Base-by-base conservation (phyloP, 1,284 basidiomycete species). In the Cutaneotrichosporon cyanovorans region DNA sequence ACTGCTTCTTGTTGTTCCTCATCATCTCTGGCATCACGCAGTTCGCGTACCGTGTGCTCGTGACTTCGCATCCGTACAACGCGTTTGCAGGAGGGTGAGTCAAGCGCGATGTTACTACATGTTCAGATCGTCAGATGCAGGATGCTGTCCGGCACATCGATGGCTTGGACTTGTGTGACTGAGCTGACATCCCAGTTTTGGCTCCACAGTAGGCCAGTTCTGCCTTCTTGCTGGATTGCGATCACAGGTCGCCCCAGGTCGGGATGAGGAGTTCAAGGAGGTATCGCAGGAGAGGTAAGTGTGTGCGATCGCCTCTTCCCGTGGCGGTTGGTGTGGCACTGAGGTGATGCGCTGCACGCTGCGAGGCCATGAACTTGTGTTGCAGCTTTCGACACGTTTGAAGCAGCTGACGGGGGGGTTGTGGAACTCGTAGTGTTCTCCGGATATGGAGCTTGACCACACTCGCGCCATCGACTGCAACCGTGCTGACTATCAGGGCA, bases 31-130 rank as follows among this genome's bases (percentile, higher is more conserved):
- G 93, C 58, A 77, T 95, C 53, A 70, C 83, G 34, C 91, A 96
- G 69, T 96, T 99, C 71, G 73, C 80, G 15, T 97, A 98, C 75
- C 90, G 93, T 71, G 71, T 95, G 28, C 76, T 90, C 55, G 77
- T 98, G 56, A 90, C 91, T 47, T 86, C 85, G 74, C 98, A 84
- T 71, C 93, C 93, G 14, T 97, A 95, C 78, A 96, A 97, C 62
- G 89, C 92, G 30, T 99, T 97, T 74, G 73, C 96, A 51, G 84
- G 90, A 59, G 90, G 91, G 91, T 97, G 73, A 59, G 85, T 73
- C 1, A n/a, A n/a, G n/a, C n/a, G n/a, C n/a, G n/a, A 10, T n/a
- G n/a, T n/a, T n/a, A n/a, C n/a, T n/a, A 21, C 18, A 9, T 12
- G n/a, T n/a, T n/a, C n/a, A n/a, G n/a, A n/a, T n/a, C n/a, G n/a